Evolutionary conservation across 148 eudicot species (phyloP), one percentile per base, ranked within the genome.

Genomic region (Diospyros lotus): DNA sequence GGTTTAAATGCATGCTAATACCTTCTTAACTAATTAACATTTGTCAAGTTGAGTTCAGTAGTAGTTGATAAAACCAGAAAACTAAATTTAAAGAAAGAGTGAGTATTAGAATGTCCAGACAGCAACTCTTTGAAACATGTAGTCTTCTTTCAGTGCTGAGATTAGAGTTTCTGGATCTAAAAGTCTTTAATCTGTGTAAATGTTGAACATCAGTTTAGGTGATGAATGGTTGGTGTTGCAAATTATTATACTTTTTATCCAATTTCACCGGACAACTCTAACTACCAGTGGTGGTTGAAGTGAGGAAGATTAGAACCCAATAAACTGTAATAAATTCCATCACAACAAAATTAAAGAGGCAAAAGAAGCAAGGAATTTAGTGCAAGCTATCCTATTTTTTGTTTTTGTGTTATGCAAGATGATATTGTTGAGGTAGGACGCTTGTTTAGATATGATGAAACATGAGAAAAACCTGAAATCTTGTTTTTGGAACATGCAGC

Each of bases 401-500:
- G 43, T 5, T 62, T 41, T 18, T 62, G 9, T 62, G 9, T 13
- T 67, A 1, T 14, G 17, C 17, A 55, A 12, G 46, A 2, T 6
- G 55, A 48, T 67, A 52, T 6, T 14, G 4, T 1, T 13, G 45
- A 12, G 7, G 43, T 2, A 13, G 42, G 69, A 28, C 28, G 28
- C 28, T 28, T 28, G 28, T 28, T 28, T 28, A 28, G 28, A 28
- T 28, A 28, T 28, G 28, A 28, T 28, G 28, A 0, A 28, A 28
- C 6, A 63, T 8, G 38, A 41, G 38, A 39, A 39, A 39, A 48
- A 9, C 4, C 42, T 63, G 8, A 10, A 1, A 54, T 65, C 13
- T 64, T 50, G 14, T 68, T 59, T 75, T 66, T 78, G 66, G 54
- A 45, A 5, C 65, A 65, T 80, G 80, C 91, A 92, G 97, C 91